Conservation (phyloP, 2,329 filamentous ascomycete genomes). For the Trichoderma aggressivum region DNA sequence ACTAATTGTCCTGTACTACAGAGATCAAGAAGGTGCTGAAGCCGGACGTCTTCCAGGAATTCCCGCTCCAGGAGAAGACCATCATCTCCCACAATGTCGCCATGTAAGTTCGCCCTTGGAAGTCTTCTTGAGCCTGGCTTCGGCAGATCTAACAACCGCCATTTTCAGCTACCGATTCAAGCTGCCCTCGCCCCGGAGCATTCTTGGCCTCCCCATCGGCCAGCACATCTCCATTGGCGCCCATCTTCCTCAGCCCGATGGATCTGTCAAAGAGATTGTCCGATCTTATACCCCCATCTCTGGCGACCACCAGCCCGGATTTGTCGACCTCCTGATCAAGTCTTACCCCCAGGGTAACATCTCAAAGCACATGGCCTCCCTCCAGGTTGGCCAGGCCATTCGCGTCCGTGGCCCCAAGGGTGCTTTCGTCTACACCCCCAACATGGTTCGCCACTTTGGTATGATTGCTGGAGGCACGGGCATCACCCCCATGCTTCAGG, state of each 20-base stretch:
- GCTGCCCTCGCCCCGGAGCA: conserved; percentile 71
- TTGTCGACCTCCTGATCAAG: conserved; percentile 97
- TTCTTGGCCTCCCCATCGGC: conserved; percentile 94
- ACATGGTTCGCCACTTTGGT: conserved; percentile 93
- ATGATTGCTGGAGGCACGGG: conserved; percentile 98
- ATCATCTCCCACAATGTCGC: conserved; percentile 97
- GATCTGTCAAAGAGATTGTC: conserved; percentile 76
- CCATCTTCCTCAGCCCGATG: conserved; percentile 62
- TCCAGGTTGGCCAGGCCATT: conserved; percentile 82
- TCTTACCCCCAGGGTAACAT: conserved; percentile 97
- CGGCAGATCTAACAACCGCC: background rate
- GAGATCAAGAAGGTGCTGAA: conserved; percentile 80
- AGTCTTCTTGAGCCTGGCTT: background rate
- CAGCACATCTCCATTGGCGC: conserved; percentile 98
- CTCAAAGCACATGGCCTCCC: conserved; percentile 82
- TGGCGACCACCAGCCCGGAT: conserved; percentile 81
- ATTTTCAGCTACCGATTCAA: conserved; percentile 77
- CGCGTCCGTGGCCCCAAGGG: conserved; percentile 93
- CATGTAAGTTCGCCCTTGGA: conserved; percentile 54
- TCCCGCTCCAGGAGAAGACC: conserved; percentile 91
- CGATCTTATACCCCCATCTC: conserved; percentile 92
- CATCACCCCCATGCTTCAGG: conserved; percentile 97
- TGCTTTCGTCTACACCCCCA: conserved; percentile 94
- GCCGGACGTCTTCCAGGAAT: conserved; percentile 84
- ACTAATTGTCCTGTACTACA: conserved; percentile 35